Evolutionary conservation across 176 grass and related monocot genomes (phyloP).

Genomic region (Tuctoria greenei): DNA sequence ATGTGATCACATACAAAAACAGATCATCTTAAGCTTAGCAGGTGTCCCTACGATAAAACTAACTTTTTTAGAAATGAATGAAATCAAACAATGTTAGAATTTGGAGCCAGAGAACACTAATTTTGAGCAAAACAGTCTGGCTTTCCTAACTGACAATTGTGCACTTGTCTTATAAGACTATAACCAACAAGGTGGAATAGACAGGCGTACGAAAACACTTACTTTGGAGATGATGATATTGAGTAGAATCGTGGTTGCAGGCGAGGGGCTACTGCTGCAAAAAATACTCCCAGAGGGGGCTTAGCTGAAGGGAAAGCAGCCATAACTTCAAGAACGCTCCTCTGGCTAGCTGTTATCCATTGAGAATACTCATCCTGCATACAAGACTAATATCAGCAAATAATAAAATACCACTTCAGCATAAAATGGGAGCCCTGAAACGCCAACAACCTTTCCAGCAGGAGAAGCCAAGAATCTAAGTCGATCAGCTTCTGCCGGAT

Average conservation of each 20-base stretch:
- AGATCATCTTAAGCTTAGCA: not conserved
- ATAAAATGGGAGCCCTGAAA: not conserved
- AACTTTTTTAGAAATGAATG: not conserved
- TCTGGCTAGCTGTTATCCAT: constrained; percentile 80
- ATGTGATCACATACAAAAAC: not conserved
- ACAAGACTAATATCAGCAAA: constrained; percentile 33
- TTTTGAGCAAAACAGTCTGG: not conserved
- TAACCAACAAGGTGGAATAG: not conserved
- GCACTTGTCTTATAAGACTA: not conserved
- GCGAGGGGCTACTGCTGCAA: constrained; percentile 79
- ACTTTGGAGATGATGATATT: constrained; percentile 91
- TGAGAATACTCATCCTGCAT: constrained; percentile 89
- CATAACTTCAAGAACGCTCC: constrained; percentile 94
- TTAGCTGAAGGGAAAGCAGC: constrained; percentile 78
- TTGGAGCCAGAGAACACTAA: not conserved
- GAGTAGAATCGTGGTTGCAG: constrained; percentile 83
- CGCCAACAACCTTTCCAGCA: constrained; percentile 77
- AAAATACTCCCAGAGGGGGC: constrained; percentile 80
- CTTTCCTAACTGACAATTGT: not conserved
- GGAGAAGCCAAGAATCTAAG: constrained; percentile 80
- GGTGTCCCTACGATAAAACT: not conserved
- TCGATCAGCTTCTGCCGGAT: constrained; percentile 62
- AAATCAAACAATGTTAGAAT: constrained; percentile 3
- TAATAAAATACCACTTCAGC: not conserved
- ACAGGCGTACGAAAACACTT: constrained; percentile 2